Evolutionary conservation across 352 stramenopile genomes (phyloP), one percentile per base, ranked within the genome.

Genomic region (Aphanomyces euteiches): DNA sequence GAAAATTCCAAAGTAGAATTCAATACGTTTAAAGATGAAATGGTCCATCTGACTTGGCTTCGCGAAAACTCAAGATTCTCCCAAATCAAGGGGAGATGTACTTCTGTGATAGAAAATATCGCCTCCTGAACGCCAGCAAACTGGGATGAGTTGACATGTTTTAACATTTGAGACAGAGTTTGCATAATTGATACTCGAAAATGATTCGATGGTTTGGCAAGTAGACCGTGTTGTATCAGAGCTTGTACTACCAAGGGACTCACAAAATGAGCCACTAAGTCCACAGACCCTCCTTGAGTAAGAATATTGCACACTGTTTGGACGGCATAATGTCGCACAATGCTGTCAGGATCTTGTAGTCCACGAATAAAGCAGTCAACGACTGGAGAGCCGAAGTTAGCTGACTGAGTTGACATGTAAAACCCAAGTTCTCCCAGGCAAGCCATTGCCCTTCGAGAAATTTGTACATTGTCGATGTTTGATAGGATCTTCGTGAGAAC

Each of bases 371-470:
- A 61, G 54, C 73, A 71, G 0, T 75, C 47, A 13, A 87, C 53
- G 1, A 75, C 75, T 1, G 73, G 66, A 36, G 73, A 66, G 2
- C 79, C 75, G 28, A 88, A 54, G 28, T 78, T 60, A 67, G 70
- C 79, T 15, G 82, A 73, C 57, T 90, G 82, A 0, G 85, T 88
- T 7, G 83, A 79, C 10, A 87, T 81, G 65, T 92, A 92, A 66
- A 92, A 91, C 0, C 90, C 58, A 19, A 93, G 68, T 66, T 93
- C 85, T 6, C 87, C 87, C 1, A 95, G 71, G 66, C 84, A 88
- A 4, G 82, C 75, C 4, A 85, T 60, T 7, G 85, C 72, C 1
- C 53, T 37, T 10, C 67, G 53, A 8, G 17, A 39, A 19, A 75
- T 66, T 48, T 54, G 28, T 28, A 61, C 54, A 37, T 61, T 61